Evolutionary conservation across 331 rosid species (phyloP), one percentile per base, ranked within the genome.

Genomic region (Erythrophleum ivorense): DNA sequence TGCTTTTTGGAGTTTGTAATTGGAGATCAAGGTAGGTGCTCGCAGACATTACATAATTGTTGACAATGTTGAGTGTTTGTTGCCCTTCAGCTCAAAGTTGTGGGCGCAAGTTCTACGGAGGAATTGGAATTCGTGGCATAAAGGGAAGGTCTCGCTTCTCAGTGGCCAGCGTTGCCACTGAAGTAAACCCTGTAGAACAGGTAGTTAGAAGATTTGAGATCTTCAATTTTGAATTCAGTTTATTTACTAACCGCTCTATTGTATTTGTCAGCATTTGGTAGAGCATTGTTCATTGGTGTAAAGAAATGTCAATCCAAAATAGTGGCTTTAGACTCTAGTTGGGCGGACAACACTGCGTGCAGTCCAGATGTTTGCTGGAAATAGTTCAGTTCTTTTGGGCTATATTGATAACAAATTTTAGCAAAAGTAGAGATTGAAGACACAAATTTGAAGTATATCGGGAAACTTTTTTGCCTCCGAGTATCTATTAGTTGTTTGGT

Each of bases 351-450:
- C 36, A 34, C 7, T 76, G 16, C 29, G 40, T 76, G 76, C 78
- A 48, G 59, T 43, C 82, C 45, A 45, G 57, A 52, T 85, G 68
- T 77, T 80, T 84, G 66, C 52, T 62, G 65, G 41, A 84, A 83
- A 18, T 16, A 60, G 52, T 64, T 21, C 4, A 43, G 16, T 46
- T 21, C 8, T 18, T 10, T 62, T 71, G 41, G 66, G 75, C 1
- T 63, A 45, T n/a, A n/a, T 76, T 59, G 74, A 45, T 15, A 19
- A 41, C 16, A n/a, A 33, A 9, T 52, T 71, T 71, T 82, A 15
- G 6, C 21, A 16, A 71, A 57, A 19, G 64, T 36, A 11, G 29
- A 7, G 53, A 58, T 21, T 46, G 46, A 34, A 76, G 53, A 59
- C 64, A 43, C 68, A 0, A 43, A 2, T 31, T 81, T 65, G 59